Evolutionary conservation across 108 stramenopile genomes (phyloP).

Genomic region (Ochromonas danica): DNA sequence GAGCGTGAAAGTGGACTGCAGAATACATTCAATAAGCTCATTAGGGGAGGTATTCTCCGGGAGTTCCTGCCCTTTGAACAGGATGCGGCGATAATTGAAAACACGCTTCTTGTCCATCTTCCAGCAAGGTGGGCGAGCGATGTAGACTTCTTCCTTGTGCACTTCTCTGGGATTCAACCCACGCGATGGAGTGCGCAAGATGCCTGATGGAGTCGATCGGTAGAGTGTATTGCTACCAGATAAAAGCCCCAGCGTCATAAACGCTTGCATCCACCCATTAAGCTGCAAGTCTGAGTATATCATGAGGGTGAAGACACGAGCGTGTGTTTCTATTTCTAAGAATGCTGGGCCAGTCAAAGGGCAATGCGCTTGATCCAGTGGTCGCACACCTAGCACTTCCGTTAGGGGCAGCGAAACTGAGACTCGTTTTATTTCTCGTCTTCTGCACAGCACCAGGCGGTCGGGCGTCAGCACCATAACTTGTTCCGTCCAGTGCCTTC

Average conservation of each 20-base stretch:
- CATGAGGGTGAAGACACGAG: neutral
- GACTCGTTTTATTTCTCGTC: neutral
- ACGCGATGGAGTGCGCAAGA: too few relatives aligned
- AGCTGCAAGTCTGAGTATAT: neutral
- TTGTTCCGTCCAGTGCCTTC: constrained; percentile 19
- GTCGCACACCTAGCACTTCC: neutral
- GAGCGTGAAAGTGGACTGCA: constrained; percentile 50
- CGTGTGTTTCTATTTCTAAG: constrained; percentile 30
- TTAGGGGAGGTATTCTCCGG: neutral
- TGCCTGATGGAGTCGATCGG: too few relatives aligned
- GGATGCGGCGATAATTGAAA: constrained; percentile 62
- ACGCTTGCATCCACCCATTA: constrained; percentile 38
- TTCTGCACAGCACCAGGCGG: neutral
- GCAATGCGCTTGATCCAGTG: neutral
- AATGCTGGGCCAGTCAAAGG: constrained; percentile 1
- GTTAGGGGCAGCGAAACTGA: neutral
- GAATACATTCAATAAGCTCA: constrained; percentile 17
- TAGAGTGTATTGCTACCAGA: too few relatives aligned
- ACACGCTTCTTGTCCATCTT: constrained; percentile 62
- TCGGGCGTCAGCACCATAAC: neutral
- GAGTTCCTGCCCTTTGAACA: constrained; percentile 45
- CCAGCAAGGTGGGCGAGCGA: constrained; percentile 40
- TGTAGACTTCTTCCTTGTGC: neutral
- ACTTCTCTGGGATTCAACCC: too few relatives aligned
- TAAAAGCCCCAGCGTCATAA: constrained; percentile 55